These are phyloP conservation scores for Lipomyces yamadae DNA, from an alignment of 805 yeast species.

Conservation along the genomic window DNA sequence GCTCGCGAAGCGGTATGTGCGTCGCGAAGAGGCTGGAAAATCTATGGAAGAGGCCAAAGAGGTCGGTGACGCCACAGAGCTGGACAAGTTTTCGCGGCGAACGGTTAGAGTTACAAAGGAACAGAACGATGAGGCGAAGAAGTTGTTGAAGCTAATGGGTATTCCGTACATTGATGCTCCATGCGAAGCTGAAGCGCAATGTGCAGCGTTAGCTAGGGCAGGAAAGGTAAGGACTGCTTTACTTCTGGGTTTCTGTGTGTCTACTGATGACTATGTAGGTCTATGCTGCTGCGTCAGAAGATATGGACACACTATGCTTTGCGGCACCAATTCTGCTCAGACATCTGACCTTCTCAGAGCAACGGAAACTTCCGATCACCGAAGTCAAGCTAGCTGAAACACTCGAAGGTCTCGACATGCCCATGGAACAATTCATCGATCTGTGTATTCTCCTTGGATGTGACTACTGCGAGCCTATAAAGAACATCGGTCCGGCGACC, in stretches of 20 bases:
- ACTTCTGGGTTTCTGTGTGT: not conserved
- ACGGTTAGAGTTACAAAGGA: slow-evolving; percentile 86
- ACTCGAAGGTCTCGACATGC: slow-evolving; percentile 68
- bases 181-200: slow-evolving; percentile 98
- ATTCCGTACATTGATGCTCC: slow-evolving; percentile 94
- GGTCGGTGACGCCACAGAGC: slow-evolving; percentile 76
- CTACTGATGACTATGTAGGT: slow-evolving; percentile 43
- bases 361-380: slow-evolving; percentile 87
- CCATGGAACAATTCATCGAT: slow-evolving; percentile 70
- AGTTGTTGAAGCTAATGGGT: slow-evolving; percentile 84
- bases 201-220: slow-evolving; percentile 86
- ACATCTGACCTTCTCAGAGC: slow-evolving; percentile 92
- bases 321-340: slow-evolving; percentile 81
- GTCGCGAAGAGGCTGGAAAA: slow-evolving; percentile 82
- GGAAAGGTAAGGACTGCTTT: slow-evolving; percentile 61
- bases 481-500: slow-evolving; percentile 95
- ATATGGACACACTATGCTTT: slow-evolving; percentile 97
- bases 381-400: slow-evolving; percentile 74
- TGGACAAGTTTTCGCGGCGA: slow-evolving; percentile 78
- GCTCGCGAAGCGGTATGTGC: slow-evolving; percentile 77
- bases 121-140: slow-evolving; percentile 93
- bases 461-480: slow-evolving; percentile 94
- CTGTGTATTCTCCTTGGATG: slow-evolving; percentile 93
- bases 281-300: slow-evolving; percentile 96
- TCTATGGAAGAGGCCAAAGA: slow-evolving; percentile 76